Conservation (phyloP, 2,329 filamentous ascomycete genomes). For the Fusarium sp. region DNA sequence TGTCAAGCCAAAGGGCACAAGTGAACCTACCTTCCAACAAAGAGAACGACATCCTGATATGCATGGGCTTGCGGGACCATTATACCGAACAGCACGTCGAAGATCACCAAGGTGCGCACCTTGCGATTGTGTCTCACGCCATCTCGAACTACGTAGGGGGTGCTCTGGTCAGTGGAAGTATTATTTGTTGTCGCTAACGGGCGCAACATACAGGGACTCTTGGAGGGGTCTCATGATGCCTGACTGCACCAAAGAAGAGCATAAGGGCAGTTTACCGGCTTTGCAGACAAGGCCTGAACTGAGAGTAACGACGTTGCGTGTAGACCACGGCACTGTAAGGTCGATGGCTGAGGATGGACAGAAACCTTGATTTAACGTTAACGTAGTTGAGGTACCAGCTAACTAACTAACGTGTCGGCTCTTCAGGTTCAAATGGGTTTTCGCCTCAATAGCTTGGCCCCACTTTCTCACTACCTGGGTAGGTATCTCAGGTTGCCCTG, state of each 20-base stretch:
- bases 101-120: constrained; percentile 67
- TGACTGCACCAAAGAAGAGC: neutral
- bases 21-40: constrained; percentile 81
- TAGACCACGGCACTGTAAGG: constrained; percentile 1
- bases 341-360: constrained; percentile 24
- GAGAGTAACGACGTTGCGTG: neutral
- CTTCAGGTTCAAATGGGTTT: constrained; percentile 20
- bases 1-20: neutral
- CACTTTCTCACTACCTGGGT: constrained; percentile 10
- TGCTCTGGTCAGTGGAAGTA: constrained; percentile 34
- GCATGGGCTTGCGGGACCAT: constrained; percentile 69
- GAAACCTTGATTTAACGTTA: constrained; percentile 9
- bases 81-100: constrained; percentile 68
- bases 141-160: constrained; percentile 64
- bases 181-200: neutral
- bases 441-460: constrained; percentile 25
- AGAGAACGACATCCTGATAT: constrained; percentile 80
- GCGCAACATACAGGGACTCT: constrained; percentile 48
- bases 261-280: neutral
- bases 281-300: neutral
- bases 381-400: neutral
- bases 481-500: neutral
- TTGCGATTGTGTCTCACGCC: constrained; percentile 69
- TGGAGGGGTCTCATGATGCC: constrained; percentile 49
- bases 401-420: neutral